Conservation (phyloP, 345 rosid species). For the Eucalyptus virginea region DNA sequence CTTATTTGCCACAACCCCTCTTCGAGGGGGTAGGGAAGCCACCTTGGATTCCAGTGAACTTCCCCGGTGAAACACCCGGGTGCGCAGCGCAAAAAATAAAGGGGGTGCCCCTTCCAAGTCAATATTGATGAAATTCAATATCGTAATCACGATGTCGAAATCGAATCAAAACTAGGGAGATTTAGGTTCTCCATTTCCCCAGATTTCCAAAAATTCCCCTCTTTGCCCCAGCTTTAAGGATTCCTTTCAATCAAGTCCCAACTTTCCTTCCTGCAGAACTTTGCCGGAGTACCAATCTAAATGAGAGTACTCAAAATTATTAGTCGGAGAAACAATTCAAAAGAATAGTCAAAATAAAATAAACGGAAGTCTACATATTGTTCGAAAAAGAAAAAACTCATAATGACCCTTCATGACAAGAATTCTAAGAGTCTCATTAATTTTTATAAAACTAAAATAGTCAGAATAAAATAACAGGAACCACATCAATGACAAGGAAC, state of each 20-base stretch:
- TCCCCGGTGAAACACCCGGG: no score
- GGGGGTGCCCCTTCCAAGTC: no score
- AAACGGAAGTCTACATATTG: background rate
- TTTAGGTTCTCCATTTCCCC: background rate
- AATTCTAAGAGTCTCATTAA: background rate
- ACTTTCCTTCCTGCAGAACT: background rate
- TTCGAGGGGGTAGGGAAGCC: no score
- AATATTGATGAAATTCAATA: background rate
- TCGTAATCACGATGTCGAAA: background rate
- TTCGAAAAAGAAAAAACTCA: background rate
- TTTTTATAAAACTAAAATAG: background rate
- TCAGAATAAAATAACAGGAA: background rate
- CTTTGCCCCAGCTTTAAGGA: background rate
- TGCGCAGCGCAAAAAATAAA: no score
- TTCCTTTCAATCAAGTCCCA: background rate
- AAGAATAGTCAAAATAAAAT: no score
- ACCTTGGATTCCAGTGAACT: no score
- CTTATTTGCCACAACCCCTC: no score
- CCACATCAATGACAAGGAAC: background rate
- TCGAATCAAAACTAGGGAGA: background rate
- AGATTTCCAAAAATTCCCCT: background rate
- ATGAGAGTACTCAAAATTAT: background rate
- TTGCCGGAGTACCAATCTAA: background rate
- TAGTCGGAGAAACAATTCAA: background rate
- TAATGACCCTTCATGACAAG: fast-evolving